These are phyloP conservation scores for Wickerhamiella kazuoi DNA, from an alignment of 805 yeast genomes.

Conservation along the genomic window DNA sequence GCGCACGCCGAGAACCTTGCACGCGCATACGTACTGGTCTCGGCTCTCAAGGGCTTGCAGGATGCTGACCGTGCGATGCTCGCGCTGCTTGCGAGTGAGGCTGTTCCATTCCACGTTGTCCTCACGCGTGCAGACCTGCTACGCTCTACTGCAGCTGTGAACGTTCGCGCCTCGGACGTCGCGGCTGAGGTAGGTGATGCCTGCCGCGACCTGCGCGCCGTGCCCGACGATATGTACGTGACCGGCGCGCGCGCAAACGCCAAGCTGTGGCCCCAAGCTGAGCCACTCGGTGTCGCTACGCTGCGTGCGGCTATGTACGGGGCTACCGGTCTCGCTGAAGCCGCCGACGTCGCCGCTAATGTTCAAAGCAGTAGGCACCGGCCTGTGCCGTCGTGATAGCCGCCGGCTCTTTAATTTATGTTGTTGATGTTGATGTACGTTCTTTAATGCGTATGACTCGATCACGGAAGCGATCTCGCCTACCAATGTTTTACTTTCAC, in stretches of 20 bases:
- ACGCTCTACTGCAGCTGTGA: neutral
- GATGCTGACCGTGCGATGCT: constrained; percentile 39
- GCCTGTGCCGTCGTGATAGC: too few relatives aligned
- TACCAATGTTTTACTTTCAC: too few relatives aligned
- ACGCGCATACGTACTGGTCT: constrained; percentile 43
- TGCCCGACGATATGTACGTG: constrained; percentile 21
- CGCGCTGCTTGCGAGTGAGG: constrained; percentile 31
- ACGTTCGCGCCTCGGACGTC: neutral
- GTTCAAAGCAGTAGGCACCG: too few relatives aligned
- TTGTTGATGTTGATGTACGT: too few relatives aligned
- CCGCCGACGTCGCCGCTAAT: too few relatives aligned
- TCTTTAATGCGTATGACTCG: too few relatives aligned
- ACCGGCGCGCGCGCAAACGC: constrained; percentile 11
- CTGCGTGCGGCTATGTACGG: constrained; percentile 15
- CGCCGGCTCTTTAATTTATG: too few relatives aligned
- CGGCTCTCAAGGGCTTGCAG: constrained; percentile 41
- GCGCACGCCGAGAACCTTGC: constrained; percentile 33
- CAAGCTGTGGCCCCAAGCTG: constrained; percentile 1
- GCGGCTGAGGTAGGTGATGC: neutral
- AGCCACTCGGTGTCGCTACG: constrained; percentile 13
- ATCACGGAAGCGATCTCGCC: too few relatives aligned
- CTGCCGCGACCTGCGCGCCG: constrained; percentile 15
- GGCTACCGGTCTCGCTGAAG: constrained; percentile 11
- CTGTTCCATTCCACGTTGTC: constrained; percentile 54
- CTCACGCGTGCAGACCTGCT: constrained; percentile 53